Base-by-base conservation (phyloP, 352 stramenopile species). In the Phytophthora lateralis region DNA sequence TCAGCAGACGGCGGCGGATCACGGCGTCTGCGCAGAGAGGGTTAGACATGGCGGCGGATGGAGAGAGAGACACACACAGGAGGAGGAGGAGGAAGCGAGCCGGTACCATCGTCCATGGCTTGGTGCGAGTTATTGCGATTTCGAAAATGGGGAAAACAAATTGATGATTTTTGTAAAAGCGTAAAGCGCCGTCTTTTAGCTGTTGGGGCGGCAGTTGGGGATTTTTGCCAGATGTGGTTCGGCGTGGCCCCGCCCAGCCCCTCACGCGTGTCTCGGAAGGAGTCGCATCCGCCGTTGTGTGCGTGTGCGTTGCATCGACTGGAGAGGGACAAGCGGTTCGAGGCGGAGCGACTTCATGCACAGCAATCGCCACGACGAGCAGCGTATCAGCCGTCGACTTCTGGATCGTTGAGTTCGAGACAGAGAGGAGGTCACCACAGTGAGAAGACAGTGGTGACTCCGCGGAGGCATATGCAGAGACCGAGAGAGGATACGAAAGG, bases 1-100 rank as follows among this genome's bases (percentile, higher is more conserved):
- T 96, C 20, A 96, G 66, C 55, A 96, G 71, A 1, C 87, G 79
- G 12, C 83, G 76, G 8, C 81, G 79, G 51, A 92, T 92, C 58
- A 92, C 69, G 37, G 77, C 47, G 49, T 90, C 83, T 90, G 39
- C 4, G 26, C 4, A 17, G 1, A 26, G 2, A 24, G 9, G 11
- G 3, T 32, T 32, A 32, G 27, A 5, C 21, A 42, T 2, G 17
- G 6, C 3, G 35, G 4, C 15, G 6, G 9, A 41, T 18, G 7
- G 15, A 37, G 12, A 41, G 14, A 53, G 37, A 7, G 4, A 0
- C 26, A 7, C 4, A 52, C 27, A 57, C 5, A 29, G 21, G 42
- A 35, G 24, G 14, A 63, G 20, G 39, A 21, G 9, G 14, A n/a
- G 24, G 14, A 24, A 34, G 34, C 12, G 4, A 38, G 4, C 4